Conservation (phyloP, 257 asterid genomes). For the Fraxinus quadrangulata region DNA sequence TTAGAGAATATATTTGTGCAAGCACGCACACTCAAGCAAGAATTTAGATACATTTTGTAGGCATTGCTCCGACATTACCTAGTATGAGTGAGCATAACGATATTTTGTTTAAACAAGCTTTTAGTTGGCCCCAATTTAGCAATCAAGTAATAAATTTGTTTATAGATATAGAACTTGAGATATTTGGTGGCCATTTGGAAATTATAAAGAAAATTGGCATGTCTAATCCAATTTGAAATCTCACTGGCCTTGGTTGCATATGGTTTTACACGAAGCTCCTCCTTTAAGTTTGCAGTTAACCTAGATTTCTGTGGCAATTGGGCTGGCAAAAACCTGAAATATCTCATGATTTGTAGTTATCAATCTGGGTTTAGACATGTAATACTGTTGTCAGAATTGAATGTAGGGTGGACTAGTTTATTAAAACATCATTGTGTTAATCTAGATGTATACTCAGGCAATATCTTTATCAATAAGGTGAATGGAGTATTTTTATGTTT, state of each 20-base stretch:
- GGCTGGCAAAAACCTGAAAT: neutral
- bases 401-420: neutral
- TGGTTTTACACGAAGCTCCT: neutral
- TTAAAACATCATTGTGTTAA: neutral
- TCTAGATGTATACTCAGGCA: neutral
- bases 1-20: neutral
- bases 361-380: neutral
- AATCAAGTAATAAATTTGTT: neutral
- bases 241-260: neutral
- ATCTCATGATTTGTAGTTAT: neutral
- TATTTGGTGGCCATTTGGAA: neutral
- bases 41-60: neutral
- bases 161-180: neutral
- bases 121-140: neutral
- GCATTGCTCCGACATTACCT: neutral
- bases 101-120: neutral
- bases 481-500: neutral
- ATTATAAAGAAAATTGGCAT: neutral
- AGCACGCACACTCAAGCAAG: neutral
- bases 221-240: neutral
- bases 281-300: neutral
- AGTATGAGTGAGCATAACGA: neutral
- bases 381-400: neutral
- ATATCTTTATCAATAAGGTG: neutral
- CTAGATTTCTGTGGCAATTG: neutral